These are phyloP conservation scores for Fragaria ananassa DNA, from an alignment of 306 rosid species.

Conservation along the genomic window DNA sequence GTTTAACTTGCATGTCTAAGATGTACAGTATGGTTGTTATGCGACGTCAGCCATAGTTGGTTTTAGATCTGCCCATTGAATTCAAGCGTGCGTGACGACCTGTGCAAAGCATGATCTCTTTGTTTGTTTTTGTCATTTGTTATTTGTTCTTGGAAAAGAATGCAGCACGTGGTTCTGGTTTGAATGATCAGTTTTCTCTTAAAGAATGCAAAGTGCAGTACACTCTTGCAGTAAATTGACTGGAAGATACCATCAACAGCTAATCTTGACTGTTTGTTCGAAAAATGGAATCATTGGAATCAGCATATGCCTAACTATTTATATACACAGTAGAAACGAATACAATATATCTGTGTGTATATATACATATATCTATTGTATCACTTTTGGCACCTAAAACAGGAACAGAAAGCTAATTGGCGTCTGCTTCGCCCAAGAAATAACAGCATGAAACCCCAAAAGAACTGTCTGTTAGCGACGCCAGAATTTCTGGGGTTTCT, in stretches of 20 bases:
- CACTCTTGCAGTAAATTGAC: background rate
- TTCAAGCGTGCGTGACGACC: no score
- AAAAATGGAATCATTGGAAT: background rate
- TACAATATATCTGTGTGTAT: background rate
- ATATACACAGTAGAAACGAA: no score
- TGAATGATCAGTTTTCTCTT: background rate
- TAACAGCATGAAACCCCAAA: background rate
- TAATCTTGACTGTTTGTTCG: background rate
- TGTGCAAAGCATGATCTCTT: no score
- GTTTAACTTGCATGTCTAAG: no score
- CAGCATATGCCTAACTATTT: no score
- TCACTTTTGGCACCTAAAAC: background rate
- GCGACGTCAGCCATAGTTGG: no score
- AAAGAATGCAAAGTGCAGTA: background rate
- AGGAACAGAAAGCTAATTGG: background rate
- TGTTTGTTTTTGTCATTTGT: no score
- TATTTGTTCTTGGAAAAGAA: background rate
- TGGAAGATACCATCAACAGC: background rate
- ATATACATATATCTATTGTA: background rate
- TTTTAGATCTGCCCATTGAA: no score
- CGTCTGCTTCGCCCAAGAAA: background rate
- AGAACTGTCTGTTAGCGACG: background rate
- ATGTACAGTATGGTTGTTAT: no score
- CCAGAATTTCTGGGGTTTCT: background rate
- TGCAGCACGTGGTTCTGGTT: background rate